Evolutionary conservation across 495 filamentous ascomycete species (phyloP).

Genomic region (Aspergillus affinis): DNA sequence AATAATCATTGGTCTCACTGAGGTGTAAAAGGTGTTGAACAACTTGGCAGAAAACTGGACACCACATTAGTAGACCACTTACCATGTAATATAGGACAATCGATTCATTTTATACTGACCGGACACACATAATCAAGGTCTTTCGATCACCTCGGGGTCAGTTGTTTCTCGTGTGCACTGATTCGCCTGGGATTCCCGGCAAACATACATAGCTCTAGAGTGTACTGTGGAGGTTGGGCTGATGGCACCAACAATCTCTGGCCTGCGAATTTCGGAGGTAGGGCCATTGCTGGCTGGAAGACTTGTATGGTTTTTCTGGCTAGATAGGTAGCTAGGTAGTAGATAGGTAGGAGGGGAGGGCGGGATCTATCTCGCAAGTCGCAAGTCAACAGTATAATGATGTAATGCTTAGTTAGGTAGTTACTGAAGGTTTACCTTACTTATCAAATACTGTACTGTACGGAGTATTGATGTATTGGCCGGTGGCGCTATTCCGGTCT

Average conservation of each 20-base stretch:
- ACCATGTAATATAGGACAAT: slow-evolving; percentile 1
- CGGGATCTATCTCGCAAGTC: too few species aligned
- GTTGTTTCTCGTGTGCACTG: background rate
- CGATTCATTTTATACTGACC: slow-evolving; percentile 35
- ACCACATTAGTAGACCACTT: slow-evolving; percentile 17
- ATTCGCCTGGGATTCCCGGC: background rate
- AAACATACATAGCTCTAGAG: slow-evolving; percentile 65
- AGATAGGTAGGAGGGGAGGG: too few species aligned
- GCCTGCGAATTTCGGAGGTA: slow-evolving; percentile 73
- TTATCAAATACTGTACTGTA: too few species aligned
- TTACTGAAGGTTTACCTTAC: too few species aligned
- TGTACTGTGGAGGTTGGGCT: slow-evolving; percentile 57
- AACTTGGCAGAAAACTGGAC: slow-evolving; percentile 60
- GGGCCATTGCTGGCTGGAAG: slow-evolving; percentile 56
- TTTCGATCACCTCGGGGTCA: slow-evolving; percentile 16
- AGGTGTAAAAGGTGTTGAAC: slow-evolving; percentile 67
- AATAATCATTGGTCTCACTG: slow-evolving; percentile 55
- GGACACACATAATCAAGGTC: slow-evolving; percentile 87
- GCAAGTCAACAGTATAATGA: too few species aligned
- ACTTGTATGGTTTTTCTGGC: background rate
- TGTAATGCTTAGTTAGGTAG: too few species aligned
- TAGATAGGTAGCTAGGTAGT: background rate
- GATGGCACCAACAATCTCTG: slow-evolving; percentile 54
- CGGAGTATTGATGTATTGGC: too few species aligned
- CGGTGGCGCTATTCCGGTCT: too few species aligned